These are phyloP conservation scores for Lecanosticta acicola DNA, from an alignment of 2,329 filamentous ascomycete species.

Conservation along the genomic window DNA sequence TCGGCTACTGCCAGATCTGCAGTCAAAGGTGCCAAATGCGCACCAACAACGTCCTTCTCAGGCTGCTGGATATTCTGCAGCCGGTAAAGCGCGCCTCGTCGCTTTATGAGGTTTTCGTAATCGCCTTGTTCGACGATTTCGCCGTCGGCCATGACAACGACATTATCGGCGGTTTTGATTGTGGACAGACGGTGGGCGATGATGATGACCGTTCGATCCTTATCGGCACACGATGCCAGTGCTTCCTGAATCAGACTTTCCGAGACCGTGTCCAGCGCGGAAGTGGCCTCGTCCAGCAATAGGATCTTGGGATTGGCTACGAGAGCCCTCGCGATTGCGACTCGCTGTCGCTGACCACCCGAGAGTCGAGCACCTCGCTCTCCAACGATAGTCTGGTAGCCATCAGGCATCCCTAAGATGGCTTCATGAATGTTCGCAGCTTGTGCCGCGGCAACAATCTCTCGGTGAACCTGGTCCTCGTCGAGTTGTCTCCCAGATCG, in stretches of 20 bases:
- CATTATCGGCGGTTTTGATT: slow-evolving; percentile 39
- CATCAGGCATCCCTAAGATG: slow-evolving; percentile 29
- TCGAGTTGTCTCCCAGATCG: too few species aligned
- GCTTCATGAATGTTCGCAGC: slow-evolving; percentile 33
- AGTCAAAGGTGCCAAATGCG: too few species aligned
- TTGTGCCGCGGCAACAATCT: too few species aligned
- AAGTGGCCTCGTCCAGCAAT: slow-evolving; percentile 34
- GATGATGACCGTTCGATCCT: slow-evolving; percentile 32
- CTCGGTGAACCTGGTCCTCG: too few species aligned
- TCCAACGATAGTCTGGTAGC: slow-evolving; percentile 31
- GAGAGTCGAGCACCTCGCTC: slow-evolving; percentile 29
- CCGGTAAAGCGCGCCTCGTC: too few species aligned
- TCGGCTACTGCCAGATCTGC: too few species aligned
- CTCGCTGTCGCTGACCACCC: slow-evolving; percentile 31
- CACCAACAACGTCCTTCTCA: too few species aligned
- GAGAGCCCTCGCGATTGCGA: slow-evolving; percentile 33
- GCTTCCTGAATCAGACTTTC: slow-evolving; percentile 32
- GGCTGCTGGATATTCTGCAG: too few species aligned
- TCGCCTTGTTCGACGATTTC: slow-evolving; percentile 42
- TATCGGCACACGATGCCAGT: too few species aligned
- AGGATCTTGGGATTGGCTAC: slow-evolving; percentile 31
- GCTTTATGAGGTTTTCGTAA: slow-evolving; percentile 35
- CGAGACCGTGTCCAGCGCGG: slow-evolving; percentile 31
- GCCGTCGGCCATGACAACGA: slow-evolving; percentile 40
- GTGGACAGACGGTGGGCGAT: slow-evolving; percentile 44